Evolutionary conservation across 176 grass and related monocot species (phyloP).

Genomic region (Aegilops tauschii): DNA sequence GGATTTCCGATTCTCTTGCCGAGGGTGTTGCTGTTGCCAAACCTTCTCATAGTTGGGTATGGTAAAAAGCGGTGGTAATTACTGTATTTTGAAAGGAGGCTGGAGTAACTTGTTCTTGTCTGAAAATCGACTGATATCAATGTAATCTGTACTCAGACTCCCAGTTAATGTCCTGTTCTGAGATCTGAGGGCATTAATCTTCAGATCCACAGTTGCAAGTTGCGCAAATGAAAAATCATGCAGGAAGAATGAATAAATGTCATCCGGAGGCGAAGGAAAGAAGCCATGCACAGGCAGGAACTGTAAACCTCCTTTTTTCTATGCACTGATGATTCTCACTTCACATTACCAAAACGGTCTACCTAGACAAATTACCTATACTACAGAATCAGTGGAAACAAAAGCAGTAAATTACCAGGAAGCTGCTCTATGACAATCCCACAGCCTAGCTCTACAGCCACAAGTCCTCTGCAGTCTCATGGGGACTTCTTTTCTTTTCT

Average conservation of each 20-base stretch:
- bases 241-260: not conserved
- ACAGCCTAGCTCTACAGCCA: slow-evolving; percentile 15
- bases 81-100: not conserved
- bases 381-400: not conserved
- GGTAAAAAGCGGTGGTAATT: not conserved
- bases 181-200: not conserved
- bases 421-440: not conserved
- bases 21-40: too few relatives aligned
- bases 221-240: not conserved
- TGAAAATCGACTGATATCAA: not conserved
- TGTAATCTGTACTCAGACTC: not conserved
- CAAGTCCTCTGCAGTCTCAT: not conserved
- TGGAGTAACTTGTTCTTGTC: not conserved
- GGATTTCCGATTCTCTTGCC: too few relatives aligned
- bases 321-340: not conserved
- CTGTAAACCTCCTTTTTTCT: not conserved
- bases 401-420: not conserved
- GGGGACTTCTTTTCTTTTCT: not conserved
- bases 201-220: not conserved
- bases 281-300: not conserved
- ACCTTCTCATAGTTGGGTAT: too few relatives aligned
- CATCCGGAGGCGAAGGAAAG: not conserved
- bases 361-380: not conserved
- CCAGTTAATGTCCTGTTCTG: not conserved
- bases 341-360: slow-evolving; percentile 8